phyloP scores from a whole-genome alignment of 2,329 filamentous ascomycete species.

The Diaporthe destruens region DNA sequence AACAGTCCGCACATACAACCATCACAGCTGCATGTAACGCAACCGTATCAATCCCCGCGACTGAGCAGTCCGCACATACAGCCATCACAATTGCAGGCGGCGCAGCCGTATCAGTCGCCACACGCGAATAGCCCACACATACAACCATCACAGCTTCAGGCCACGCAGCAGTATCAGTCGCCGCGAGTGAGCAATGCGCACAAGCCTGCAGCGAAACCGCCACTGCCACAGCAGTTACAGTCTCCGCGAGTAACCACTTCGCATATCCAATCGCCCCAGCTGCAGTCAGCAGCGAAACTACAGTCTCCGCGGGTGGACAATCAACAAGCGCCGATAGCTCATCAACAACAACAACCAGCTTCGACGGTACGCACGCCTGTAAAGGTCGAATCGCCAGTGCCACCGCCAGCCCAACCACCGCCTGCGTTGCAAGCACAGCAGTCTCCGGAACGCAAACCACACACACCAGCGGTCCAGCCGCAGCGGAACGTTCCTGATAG shows the following conservation, averaged over 20 bases:
- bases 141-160: conserved; percentile 27
- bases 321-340: not conserved
- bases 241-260: conserved; percentile 1
- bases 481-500: conserved; percentile 32
- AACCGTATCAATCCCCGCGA: not conserved
- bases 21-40: conserved; percentile 22
- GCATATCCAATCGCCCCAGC: conserved; percentile 3
- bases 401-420: not conserved
- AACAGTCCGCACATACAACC: conserved; percentile 25
- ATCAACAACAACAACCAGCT: not conserved
- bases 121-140: conserved; percentile 5
- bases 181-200: not conserved
- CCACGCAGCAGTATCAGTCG: not conserved
- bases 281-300: conserved; percentile 1
- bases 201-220: conserved; percentile 1
- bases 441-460: conserved; percentile 25
- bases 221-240: not conserved
- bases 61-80: conserved; percentile 23
- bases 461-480: not conserved
- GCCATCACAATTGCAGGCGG: conserved; percentile 19
- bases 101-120: conserved; percentile 2
- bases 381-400: conserved; percentile 11
- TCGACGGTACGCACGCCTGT: not conserved
- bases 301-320: conserved; percentile 7
- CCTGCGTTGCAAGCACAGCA: conserved; percentile 21